Evolutionary conservation across 129 eudicot genomes (phyloP).

Genomic region (Pseudognaphalium luteoalbum): DNA sequence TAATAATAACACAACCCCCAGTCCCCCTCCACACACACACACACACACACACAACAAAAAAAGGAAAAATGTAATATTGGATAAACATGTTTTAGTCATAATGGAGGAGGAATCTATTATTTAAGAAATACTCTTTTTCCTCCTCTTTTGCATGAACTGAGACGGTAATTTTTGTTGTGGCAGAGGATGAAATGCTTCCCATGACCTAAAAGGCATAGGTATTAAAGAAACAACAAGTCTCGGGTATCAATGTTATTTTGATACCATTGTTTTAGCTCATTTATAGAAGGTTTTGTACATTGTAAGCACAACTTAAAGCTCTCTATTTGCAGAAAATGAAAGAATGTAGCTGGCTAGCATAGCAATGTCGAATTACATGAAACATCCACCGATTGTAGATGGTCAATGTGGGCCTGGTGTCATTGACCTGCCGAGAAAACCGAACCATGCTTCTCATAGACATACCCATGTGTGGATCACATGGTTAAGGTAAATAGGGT

Average conservation of each 20-base stretch:
- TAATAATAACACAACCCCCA: background rate
- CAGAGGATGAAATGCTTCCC: constrained; percentile 95
- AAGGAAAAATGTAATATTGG: background rate
- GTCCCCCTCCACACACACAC: background rate
- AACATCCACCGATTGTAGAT: constrained; percentile 32
- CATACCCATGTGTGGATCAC: constrained; percentile 46
- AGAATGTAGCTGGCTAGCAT: constrained; percentile 23
- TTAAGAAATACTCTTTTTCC: background rate
- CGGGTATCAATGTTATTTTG: constrained; percentile 18
- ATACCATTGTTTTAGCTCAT: constrained; percentile 16
- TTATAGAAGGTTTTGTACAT: constrained; percentile 19
- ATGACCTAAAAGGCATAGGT: constrained; percentile 35
- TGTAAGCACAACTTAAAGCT: constrained; percentile 13
- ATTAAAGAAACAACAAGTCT: constrained; percentile 14
- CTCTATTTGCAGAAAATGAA: constrained; percentile 24
- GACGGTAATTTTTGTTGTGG: constrained; percentile 14
- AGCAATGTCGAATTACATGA: constrained; percentile 31
- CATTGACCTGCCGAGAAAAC: constrained; percentile 23
- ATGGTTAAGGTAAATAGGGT: constrained; percentile 44
- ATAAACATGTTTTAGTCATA: constrained; percentile 20
- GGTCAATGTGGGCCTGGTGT: constrained; percentile 41
- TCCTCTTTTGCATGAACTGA: constrained; percentile 16
- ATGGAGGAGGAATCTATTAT: background rate
- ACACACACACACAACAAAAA: background rate
- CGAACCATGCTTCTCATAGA: constrained; percentile 32